Evolutionary conservation across 2,329 filamentous ascomycete genomes (phyloP).

Genomic region (Fusarium circinatum): DNA sequence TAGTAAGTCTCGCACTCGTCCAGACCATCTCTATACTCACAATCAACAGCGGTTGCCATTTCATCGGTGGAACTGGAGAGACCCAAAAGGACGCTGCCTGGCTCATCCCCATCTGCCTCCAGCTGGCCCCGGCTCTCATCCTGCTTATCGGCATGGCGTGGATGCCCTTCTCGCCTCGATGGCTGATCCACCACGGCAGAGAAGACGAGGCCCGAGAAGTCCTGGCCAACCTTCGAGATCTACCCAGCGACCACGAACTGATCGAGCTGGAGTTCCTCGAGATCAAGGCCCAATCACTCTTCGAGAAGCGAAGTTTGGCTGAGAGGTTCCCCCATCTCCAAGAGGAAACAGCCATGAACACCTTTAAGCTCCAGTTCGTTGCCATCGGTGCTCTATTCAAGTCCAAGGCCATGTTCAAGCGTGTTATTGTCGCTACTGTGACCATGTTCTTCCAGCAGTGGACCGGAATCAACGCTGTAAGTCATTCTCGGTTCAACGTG

Average conservation of each 20-base stretch:
- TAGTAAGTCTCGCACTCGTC: slow-evolving; percentile 50
- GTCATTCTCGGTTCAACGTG: accelerated
- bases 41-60: slow-evolving; percentile 64
- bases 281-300: slow-evolving; percentile 81
- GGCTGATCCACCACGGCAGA: slow-evolving; percentile 76
- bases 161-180: slow-evolving; percentile 83
- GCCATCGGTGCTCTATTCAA: slow-evolving; percentile 73
- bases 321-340: slow-evolving; percentile 16
- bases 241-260: slow-evolving; percentile 69
- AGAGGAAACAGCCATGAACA: slow-evolving; percentile 52
- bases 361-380: slow-evolving; percentile 75
- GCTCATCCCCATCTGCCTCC: slow-evolving; percentile 77
- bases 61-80: slow-evolving; percentile 65
- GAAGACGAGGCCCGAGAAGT: slow-evolving; percentile 73
- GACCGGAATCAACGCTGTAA: slow-evolving; percentile 64
- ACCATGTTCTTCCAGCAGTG: slow-evolving; percentile 69
- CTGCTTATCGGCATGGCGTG: slow-evolving; percentile 78
- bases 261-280: slow-evolving; percentile 83
- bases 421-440: slow-evolving; percentile 70
- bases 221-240: slow-evolving; percentile 69
- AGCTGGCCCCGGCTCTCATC: slow-evolving; percentile 73
- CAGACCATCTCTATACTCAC: accelerated
- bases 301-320: slow-evolving; percentile 67
- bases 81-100: slow-evolving; percentile 75
- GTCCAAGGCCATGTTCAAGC: slow-evolving; percentile 72